phyloP scores from a whole-genome alignment of 1,139 yeast species.

The Yamadazyma blattariae region DNA sequence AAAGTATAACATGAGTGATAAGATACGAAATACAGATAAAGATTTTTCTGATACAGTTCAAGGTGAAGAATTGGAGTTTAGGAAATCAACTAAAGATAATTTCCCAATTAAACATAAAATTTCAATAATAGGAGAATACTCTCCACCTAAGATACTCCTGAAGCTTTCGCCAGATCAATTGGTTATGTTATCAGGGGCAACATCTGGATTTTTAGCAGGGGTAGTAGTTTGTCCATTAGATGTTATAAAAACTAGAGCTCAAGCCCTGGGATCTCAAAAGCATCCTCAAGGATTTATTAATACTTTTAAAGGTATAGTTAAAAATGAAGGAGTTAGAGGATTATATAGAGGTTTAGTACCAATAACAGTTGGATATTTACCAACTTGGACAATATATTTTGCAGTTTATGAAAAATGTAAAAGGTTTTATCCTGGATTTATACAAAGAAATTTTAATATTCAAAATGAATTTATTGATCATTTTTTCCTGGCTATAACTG shows the following conservation, averaged over 20 bases:
- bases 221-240: slow-evolving; percentile 48
- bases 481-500: slow-evolving; percentile 79
- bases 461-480: slow-evolving; percentile 56
- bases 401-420: slow-evolving; percentile 84
- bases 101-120: slow-evolving; percentile 24
- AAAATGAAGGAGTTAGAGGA: slow-evolving; percentile 80
- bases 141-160: slow-evolving; percentile 22
- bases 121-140: slow-evolving; percentile 18
- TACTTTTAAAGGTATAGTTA: slow-evolving; percentile 62
- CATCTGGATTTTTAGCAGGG: slow-evolving; percentile 47
- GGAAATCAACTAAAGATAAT: slow-evolving; percentile 19
- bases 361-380: slow-evolving; percentile 87
- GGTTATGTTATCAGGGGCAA: slow-evolving; percentile 43
- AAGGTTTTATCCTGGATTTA: slow-evolving; percentile 27
- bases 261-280: slow-evolving; percentile 36
- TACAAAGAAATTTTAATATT: slow-evolving; percentile 26
- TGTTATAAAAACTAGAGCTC: slow-evolving; percentile 45
- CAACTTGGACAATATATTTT: slow-evolving; percentile 97
- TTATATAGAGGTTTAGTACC: slow-evolving; percentile 90
- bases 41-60: slow-evolving; percentile 40
- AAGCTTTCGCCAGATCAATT: slow-evolving; percentile 32
- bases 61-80: slow-evolving; percentile 40
- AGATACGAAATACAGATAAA: slow-evolving; percentile 9
- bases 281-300: slow-evolving; percentile 45
- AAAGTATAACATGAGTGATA: slow-evolving; percentile 2